Base-by-base conservation (phyloP, 768 basidiomycete genomes). In the Kwoniella sp. region DNA sequence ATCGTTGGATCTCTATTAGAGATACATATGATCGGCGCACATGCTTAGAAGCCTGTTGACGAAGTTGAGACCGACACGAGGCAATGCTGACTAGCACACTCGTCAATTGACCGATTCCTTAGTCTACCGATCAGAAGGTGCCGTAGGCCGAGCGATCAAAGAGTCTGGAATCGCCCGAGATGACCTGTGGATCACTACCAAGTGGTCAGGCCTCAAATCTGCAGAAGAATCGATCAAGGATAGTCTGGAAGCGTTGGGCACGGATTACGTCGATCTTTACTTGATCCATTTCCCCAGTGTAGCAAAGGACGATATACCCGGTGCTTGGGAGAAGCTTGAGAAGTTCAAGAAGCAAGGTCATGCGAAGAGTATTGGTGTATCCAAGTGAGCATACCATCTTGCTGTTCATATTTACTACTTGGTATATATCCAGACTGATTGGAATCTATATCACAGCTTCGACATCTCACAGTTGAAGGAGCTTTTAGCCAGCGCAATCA, bases 121-220 rank as follows among this genome's bases (percentile, higher is more conserved):
- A 72, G 71, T 54, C 26, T 77, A 77, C 36, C 24, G 50, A 24
- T 76, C 73, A 57, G 76, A 77, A 61, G 65, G 64, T 13, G 62
- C 63, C 9, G 73, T 73, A 17, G 76, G 74, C 17, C 17, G 60
- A 44, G 74, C 63, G 0, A 67, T 78, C 58, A 67, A 66, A 37
- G 57, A 65, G 44, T 68, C 65, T 33, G 70, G 66, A 1, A 27
- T 69, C 1, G 12, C 63, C 12, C 55, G 76, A 25, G 37, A 60
- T 2, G 63, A 76, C 15, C 46, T 76, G 13, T 78, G 46, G 49
- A 63, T 78, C 40, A 78, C 77, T 1, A 74, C 72, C 47, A 76
- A 76, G 55, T 74, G 68, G 64, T 61, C 50, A 33, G 65, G 56
- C n/a, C 22, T 51, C 21, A 55, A 36, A 8, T 15, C 40, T 2